Evolutionary conservation across 169 alveolate genomes (phyloP).

Genomic region (Cryptosporidium tyzzeri): DNA sequence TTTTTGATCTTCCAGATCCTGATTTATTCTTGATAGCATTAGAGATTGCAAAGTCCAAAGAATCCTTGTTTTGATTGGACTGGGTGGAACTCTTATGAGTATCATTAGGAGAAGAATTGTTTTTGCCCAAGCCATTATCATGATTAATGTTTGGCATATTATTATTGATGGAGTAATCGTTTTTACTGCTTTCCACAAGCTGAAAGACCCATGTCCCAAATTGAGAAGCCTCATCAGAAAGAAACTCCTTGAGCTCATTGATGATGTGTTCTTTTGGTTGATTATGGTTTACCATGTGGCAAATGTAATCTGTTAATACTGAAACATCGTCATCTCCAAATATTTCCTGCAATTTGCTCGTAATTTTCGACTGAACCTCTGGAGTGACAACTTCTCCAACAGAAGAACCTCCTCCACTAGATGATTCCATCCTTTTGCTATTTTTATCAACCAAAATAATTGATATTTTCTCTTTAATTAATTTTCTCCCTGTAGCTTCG

Average conservation of each 20-base stretch:
- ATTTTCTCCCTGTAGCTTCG: neutral
- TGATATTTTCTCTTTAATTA: neutral
- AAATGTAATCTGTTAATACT: slow-evolving; percentile 67
- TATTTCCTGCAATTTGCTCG: slow-evolving; percentile 47
- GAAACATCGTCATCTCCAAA: slow-evolving; percentile 76
- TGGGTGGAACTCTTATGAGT: neutral
- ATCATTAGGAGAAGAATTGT: neutral
- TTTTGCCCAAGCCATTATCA: neutral
- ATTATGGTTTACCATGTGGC: slow-evolving; percentile 65
- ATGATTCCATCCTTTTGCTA: neutral
- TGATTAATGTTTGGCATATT: neutral
- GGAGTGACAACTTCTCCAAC: slow-evolving; percentile 40
- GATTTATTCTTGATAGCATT: slow-evolving; percentile 57
- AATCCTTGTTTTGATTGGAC: slow-evolving; percentile 36
- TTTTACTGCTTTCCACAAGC: slow-evolving; percentile 31
- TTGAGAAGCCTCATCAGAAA: slow-evolving; percentile 70
- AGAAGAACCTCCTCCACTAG: slow-evolving; percentile 45
- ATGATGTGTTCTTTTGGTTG: slow-evolving; percentile 66
- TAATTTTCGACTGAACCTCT: slow-evolving; percentile 55
- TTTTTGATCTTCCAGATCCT: slow-evolving; percentile 31
- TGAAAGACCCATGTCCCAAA: slow-evolving; percentile 73
- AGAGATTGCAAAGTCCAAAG: slow-evolving; percentile 72
- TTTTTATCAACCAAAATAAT: neutral
- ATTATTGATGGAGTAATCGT: neutral
- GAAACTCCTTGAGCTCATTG: slow-evolving; percentile 60